These are phyloP conservation scores for Rhododendron williamsianum DNA, from an alignment of 148 eudicot genomes.

Conservation along the genomic window DNA sequence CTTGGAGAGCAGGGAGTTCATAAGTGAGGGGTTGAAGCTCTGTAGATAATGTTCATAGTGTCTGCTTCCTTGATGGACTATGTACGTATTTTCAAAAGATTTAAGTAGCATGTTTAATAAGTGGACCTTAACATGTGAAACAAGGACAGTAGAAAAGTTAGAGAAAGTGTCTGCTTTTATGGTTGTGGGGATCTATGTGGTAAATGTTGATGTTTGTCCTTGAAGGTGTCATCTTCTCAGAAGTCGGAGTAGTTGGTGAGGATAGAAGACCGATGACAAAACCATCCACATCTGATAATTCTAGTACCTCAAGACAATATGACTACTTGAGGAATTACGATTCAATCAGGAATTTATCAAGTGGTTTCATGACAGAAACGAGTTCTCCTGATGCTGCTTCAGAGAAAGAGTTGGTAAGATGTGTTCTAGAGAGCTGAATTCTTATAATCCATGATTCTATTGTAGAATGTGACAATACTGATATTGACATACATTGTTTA, in stretches of 20 bases:
- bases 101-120: not conserved
- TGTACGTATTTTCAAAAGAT: not conserved
- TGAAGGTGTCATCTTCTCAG: conserved; percentile 18
- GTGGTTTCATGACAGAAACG: conserved; percentile 39
- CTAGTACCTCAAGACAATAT: conserved; percentile 21
- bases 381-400: conserved; percentile 71
- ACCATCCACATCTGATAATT: conserved; percentile 15
- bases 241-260: conserved; percentile 24
- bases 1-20: not conserved
- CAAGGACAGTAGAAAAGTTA: no score
- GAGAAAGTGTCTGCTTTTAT: not conserved
- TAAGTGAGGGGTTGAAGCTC: not conserved
- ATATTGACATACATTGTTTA: conserved; percentile 2
- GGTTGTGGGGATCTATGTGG: not conserved
- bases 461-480: not conserved
- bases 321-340: conserved; percentile 38
- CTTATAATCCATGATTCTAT: not conserved
- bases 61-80: not conserved
- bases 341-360: conserved; percentile 41
- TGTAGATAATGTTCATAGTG: not conserved
- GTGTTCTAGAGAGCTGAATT: not conserved
- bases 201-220: conserved; percentile 7
- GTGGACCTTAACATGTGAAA: not conserved
- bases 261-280: conserved; percentile 21
- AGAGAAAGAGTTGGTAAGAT: conserved; percentile 83